These are phyloP conservation scores for Coemansia pectinata DNA, from an alignment of 192 early-diverging fungal species.

Conservation along the genomic window DNA sequence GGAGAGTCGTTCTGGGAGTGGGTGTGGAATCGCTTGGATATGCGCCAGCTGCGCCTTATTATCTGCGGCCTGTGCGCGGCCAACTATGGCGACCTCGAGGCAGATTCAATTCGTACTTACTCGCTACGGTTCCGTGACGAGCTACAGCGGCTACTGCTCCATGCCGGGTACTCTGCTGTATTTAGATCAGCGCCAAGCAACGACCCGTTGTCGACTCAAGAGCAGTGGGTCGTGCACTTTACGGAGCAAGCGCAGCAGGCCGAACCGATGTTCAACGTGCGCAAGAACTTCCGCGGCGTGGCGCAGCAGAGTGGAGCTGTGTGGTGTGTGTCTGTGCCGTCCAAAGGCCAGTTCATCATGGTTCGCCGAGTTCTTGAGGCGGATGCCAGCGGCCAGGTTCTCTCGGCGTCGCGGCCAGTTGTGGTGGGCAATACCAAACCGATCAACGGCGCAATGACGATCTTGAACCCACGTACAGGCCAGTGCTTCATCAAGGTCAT, in stretches of 20 bases:
- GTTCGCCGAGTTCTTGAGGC: constrained; percentile 16
- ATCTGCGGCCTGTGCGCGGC: constrained; percentile 20
- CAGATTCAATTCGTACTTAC: constrained; percentile 4
- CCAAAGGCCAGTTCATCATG: constrained; percentile 35
- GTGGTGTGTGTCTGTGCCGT: constrained; percentile 33
- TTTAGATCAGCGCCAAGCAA: constrained; percentile 1
- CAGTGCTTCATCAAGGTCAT: constrained; percentile 99
- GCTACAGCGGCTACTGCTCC: constrained; percentile 35
- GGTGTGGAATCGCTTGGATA: constrained; percentile 16
- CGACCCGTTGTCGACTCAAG: background rate
- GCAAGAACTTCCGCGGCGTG: constrained; percentile 14
- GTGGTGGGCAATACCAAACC: constrained; percentile 78
- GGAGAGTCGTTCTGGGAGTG: constrained; percentile 14
- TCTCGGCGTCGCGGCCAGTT: constrained; percentile 39
- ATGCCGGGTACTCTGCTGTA: constrained; percentile 34
- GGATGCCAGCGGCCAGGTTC: constrained; percentile 10
- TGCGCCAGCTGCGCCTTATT: constrained; percentile 14
- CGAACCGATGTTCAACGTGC: constrained; percentile 20
- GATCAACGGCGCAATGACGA: constrained; percentile 98
- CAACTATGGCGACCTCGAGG: background rate
- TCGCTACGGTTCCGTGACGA: constrained; percentile 30
- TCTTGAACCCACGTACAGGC: constrained; percentile 98
- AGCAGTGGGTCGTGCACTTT: background rate
- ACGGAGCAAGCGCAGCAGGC: constrained; percentile 9
- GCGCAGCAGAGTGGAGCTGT: constrained; percentile 18